These are phyloP conservation scores for Chamaecrista fasciculata DNA, from an alignment of 306 rosid species.

Conservation along the genomic window DNA sequence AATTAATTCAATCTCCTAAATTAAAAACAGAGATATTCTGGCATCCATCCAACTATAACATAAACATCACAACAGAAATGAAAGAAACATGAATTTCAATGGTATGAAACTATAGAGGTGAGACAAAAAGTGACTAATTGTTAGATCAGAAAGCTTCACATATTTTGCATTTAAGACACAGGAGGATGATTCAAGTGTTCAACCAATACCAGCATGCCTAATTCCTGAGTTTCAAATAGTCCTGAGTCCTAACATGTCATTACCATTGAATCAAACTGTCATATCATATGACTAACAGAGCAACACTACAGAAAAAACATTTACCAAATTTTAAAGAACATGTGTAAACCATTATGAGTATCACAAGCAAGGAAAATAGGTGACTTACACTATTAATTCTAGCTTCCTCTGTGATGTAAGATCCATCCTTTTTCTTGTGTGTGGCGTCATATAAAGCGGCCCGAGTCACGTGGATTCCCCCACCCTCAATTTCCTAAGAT, in stretches of 20 bases:
- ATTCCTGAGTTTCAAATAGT: background rate
- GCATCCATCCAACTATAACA: background rate
- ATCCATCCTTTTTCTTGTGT: too few species aligned
- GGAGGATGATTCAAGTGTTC: background rate
- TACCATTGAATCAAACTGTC: background rate
- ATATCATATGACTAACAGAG: background rate
- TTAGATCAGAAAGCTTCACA: background rate
- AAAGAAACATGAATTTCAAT: background rate
- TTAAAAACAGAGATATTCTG: background rate
- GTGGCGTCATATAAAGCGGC: too few species aligned
- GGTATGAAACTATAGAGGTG: background rate
- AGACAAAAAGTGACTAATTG: background rate
- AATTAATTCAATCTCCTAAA: background rate
- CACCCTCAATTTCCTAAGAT: too few species aligned
- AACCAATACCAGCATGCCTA: background rate
- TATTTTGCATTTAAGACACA: background rate
- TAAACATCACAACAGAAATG: background rate
- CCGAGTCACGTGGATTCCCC: too few species aligned
- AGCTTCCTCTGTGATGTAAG: too few species aligned
- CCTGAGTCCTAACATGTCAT: background rate
- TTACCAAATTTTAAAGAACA: constrained; percentile 36
- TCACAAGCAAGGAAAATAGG: too few species aligned
- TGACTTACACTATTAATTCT: too few species aligned
- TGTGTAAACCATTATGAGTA: too few species aligned
- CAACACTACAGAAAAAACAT: background rate